A percentile compares a stretch with the other conserved stretches of the same genome.
phyloP scores from a whole-genome alignment of 768 basidiomycete species.

The Pulveroboletus sp. region DNA sequence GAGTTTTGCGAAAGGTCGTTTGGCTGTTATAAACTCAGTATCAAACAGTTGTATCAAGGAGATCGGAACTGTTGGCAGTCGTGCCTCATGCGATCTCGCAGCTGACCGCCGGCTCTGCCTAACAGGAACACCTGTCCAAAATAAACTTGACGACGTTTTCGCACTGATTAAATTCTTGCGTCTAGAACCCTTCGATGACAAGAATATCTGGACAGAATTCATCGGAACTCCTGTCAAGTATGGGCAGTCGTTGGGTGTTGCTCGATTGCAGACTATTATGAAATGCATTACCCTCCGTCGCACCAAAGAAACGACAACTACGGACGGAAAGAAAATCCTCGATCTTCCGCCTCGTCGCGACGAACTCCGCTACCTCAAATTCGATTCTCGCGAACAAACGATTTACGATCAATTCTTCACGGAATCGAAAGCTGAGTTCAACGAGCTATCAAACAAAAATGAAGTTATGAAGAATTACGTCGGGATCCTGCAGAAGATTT shows the following conservation, averaged over 20 bases:
- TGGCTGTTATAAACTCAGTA: neutral
- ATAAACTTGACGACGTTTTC: conserved; percentile 97
- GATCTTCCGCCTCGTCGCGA: conserved; percentile 88
- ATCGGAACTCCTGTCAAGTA: conserved; percentile 92
- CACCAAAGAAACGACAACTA: conserved; percentile 84
- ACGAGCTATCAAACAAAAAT: conserved; percentile 79
- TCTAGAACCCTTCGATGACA: conserved; percentile 88
- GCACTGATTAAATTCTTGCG: conserved; percentile 96
- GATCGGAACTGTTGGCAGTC: conserved; percentile 87
- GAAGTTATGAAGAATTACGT: conserved; percentile 99
- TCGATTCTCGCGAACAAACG: conserved; percentile 74
- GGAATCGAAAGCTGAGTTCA: conserved; percentile 90
- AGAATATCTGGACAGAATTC: conserved; percentile 87
- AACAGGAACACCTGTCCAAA: conserved; percentile 98
- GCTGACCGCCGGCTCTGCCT: conserved; percentile 91
- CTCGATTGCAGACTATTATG: conserved; percentile 95
- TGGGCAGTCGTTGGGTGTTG: conserved; percentile 84
- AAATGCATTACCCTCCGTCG: conserved; percentile 93
- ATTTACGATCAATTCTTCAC: conserved; percentile 88
- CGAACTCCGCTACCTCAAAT: conserved; percentile 79
- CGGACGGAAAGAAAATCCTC: conserved; percentile 81
- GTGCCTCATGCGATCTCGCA: conserved; percentile 91
- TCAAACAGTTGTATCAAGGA: conserved; percentile 88
- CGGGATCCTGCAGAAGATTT: conserved; percentile 92
- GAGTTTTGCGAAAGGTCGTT: conserved; percentile 35